A percentile compares a stretch with the other conserved stretches of the same genome.
These are phyloP conservation scores for Neckera pumila DNA, from an alignment of 225 moss, liverwort and hornwort species.

Conservation along the genomic window DNA sequence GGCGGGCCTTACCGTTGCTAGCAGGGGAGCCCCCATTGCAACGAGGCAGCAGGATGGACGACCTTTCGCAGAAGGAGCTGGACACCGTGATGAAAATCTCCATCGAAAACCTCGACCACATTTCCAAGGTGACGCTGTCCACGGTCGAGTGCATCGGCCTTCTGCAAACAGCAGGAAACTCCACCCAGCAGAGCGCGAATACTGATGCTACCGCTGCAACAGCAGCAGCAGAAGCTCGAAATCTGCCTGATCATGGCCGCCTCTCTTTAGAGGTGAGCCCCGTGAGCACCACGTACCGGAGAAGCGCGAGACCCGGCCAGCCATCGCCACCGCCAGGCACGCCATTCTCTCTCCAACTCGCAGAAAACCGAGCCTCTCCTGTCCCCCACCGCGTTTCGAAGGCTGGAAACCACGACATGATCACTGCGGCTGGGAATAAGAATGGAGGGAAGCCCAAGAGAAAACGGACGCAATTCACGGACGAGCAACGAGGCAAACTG, in stretches of 20 bases:
- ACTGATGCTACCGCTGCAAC: background rate
- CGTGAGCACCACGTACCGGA: conserved; percentile 7
- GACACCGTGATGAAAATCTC: conserved; percentile 36
- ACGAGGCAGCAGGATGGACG: conserved; percentile 1
- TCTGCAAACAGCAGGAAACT: conserved; percentile 19
- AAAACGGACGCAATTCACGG: conserved; percentile 38
- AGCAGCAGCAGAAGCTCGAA: background rate
- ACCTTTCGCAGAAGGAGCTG: conserved; percentile 15
- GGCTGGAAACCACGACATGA: background rate
- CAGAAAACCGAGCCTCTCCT: background rate
- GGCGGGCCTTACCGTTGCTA: conserved; percentile 27
- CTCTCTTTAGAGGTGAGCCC: conserved; percentile 34
- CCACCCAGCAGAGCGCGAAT: conserved; percentile 20
- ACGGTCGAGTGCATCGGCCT: conserved; percentile 38
- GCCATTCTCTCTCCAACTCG: background rate
- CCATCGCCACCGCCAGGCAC: background rate
- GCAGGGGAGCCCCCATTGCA: background rate
- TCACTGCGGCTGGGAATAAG: background rate
- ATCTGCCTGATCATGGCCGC: conserved; percentile 20
- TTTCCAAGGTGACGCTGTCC: conserved; percentile 40
- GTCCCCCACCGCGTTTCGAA: background rate
- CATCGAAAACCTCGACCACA: conserved; percentile 37
- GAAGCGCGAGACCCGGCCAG: background rate
- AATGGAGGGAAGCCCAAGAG: conserved; percentile 17
- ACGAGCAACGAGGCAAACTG: conserved; percentile 39